phyloP scores from a whole-genome alignment of 2,329 filamentous ascomycete species.

The Venturia effusa region DNA sequence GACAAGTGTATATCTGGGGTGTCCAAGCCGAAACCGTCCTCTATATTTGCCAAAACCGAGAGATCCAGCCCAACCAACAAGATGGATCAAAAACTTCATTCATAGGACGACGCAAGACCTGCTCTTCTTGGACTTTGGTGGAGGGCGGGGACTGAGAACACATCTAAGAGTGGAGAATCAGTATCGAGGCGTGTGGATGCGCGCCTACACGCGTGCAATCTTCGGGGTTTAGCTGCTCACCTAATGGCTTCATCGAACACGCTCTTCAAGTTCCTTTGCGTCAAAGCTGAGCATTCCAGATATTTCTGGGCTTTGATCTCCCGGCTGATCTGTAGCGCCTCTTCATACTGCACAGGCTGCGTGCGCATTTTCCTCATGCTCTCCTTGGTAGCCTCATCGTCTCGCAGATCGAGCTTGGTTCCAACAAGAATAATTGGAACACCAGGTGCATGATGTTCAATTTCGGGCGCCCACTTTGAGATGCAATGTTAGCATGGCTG shows the following conservation, averaged over 20 bases:
- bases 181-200: neutral
- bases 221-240: conserved; percentile 42
- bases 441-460: conserved; percentile 89
- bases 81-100: conserved; percentile 11
- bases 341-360: conserved; percentile 93
- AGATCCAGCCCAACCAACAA: neutral
- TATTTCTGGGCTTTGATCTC: conserved; percentile 97
- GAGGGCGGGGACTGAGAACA: conserved; percentile 29
- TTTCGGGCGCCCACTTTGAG: conserved; percentile 89
- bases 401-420: conserved; percentile 90
- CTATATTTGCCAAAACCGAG: conserved; percentile 3
- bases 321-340: conserved; percentile 78
- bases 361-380: conserved; percentile 83
- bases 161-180: conserved; percentile 19
- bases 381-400: conserved; percentile 74
- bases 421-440: conserved; percentile 95
- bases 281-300: conserved; percentile 92
- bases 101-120: conserved; percentile 21
- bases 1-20: neutral
- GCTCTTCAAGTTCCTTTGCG: conserved; percentile 93
- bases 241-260: conserved; percentile 98
- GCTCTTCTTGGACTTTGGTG: conserved; percentile 19
- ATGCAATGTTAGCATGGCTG: neutral
- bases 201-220: neutral
- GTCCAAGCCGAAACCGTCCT: neutral